Base-by-base conservation (phyloP, 306 rosid genomes). In the Luffa acutangula region DNA sequence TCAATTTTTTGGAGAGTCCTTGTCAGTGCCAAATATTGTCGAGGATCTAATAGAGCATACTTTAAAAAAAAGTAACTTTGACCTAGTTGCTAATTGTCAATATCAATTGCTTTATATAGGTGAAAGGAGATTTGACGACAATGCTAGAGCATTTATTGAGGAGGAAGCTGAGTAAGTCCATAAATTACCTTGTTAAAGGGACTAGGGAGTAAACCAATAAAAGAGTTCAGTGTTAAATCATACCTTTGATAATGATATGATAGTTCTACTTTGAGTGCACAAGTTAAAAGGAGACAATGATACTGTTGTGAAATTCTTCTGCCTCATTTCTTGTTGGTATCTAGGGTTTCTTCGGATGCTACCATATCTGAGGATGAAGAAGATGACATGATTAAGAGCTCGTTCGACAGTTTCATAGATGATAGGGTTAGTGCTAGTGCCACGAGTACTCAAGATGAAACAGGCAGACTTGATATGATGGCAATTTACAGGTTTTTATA, bases 131-230 rank as follows among this genome's bases (percentile, higher is more conserved):
- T 87, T 84, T 34, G 78, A 10, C 37, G 77, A 81, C 34, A 75
- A 84, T 80, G 88, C 76, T 80, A 85, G 87, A 87, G 88, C 76
- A 64, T 94, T 88, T 85, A 84, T 94, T 17, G 98, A 92, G 67
- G 98, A 94, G 81, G 98, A 94, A 85, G 98, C 97, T 34, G 97
- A 92, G 98, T 94, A 94, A 91, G 98, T 45, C 81, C 66, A 41
- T 82, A 48, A 48, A 17, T 46, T 51, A 59, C 21, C 70, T 72
- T 18, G 57, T 60, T 62, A 53, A 70, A 51, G 66, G 43, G 62
- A 51, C 25, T 9, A 69, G 58, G 43, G 62, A 51, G 43, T 9
- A 69, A 72, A 31, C 20, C 14, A 51, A 62, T 51, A 31, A 76
- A 39, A n/a, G 21, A 56, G 67, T 56, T 39, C 15, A 74, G 15